Conservation (phyloP, 768 basidiomycete genomes). For the Pleurotus giganteus region DNA sequence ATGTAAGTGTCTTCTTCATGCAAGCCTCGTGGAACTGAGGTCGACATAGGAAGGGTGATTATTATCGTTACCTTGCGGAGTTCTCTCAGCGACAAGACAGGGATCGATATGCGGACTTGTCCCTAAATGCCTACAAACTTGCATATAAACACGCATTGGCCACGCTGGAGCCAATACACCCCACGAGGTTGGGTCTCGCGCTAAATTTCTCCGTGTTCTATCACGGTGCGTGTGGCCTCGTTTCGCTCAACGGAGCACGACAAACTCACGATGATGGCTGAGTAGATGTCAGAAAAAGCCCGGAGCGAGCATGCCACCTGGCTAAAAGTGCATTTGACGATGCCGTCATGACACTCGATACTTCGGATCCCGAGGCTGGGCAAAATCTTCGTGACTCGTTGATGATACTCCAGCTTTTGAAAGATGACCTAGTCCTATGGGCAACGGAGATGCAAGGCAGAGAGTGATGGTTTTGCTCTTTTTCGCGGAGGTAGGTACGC, state of each 20-base stretch:
- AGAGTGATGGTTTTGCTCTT: constrained; percentile 16
- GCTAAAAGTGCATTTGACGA: constrained; percentile 94
- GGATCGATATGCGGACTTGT: constrained; percentile 66
- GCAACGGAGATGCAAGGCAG: constrained; percentile 65
- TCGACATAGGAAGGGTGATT: constrained; percentile 20
- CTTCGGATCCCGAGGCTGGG: constrained; percentile 32
- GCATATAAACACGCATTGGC: constrained; percentile 81
- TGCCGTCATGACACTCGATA: constrained; percentile 66
- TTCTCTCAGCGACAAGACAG: constrained; percentile 73
- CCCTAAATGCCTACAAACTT: constrained; percentile 81
- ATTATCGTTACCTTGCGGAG: constrained; percentile 46
- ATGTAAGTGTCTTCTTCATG: constrained; percentile 57
- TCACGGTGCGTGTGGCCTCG: constrained; percentile 42
- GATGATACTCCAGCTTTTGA: constrained; percentile 78
- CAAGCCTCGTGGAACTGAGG: not conserved
- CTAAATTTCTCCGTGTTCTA: constrained; percentile 95
- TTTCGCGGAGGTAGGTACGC: not conserved
- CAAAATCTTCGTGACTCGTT: constrained; percentile 67
- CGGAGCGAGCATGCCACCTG: constrained; percentile 83
- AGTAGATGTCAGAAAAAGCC: constrained; percentile 74
- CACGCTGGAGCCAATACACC: constrained; percentile 76
- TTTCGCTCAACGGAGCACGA: not conserved
- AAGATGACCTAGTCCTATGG: constrained; percentile 87
- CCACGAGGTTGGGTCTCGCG: constrained; percentile 84
- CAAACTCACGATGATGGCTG: not conserved